Evolutionary conservation across 306 rosid species (phyloP), one percentile per base, ranked within the genome.

Genomic region (Albizia julibrissin): DNA sequence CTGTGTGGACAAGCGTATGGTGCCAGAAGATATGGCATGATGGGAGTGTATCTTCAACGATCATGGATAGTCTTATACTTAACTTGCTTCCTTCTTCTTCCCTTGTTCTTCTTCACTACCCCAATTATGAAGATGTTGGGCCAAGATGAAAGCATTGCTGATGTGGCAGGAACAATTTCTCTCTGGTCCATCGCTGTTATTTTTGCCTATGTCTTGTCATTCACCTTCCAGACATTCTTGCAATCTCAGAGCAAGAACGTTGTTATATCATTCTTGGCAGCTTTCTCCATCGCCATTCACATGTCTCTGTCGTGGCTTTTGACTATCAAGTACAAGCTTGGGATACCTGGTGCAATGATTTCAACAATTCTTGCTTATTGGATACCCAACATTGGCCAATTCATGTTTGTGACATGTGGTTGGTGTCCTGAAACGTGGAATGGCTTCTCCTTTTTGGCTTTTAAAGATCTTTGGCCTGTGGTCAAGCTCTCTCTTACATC

Each of bases 1-100:
- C 87, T 90, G 1, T 90, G 91, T 69, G 93, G 93, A 47, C 90
- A 90, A 81, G 93, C 93, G 21, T 88, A 72, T 16, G 93, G 93
- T 19, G 93, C 93, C 54, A 65, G 68, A 39, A 88, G 87, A 76
- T 79, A 86, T 77, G 76, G 81, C 66, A 88, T 90, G 91, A 86
- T 90, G 90, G 93, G 93, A 34, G 86, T 90, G 24, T 88, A 90
- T 72, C 86, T 90, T 37, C 93, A 88, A 81, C 76, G 93, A 33
- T 90, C 93, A 46, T 90, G 91, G 93, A 69, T 90, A 49, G 74
- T 76, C 42, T 81, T 81, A 65, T 81, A 43, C 75, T 0, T 79
- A 3, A 84, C 89, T 1, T 85, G 86, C 27, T 4, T 86, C 6
- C 2, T 62, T 26, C 69, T 62, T 62, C 69, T 62, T 62, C 69